Evolutionary conservation across 1,284 basidiomycete species (phyloP).

Genomic region (Irpex rosettiformis): DNA sequence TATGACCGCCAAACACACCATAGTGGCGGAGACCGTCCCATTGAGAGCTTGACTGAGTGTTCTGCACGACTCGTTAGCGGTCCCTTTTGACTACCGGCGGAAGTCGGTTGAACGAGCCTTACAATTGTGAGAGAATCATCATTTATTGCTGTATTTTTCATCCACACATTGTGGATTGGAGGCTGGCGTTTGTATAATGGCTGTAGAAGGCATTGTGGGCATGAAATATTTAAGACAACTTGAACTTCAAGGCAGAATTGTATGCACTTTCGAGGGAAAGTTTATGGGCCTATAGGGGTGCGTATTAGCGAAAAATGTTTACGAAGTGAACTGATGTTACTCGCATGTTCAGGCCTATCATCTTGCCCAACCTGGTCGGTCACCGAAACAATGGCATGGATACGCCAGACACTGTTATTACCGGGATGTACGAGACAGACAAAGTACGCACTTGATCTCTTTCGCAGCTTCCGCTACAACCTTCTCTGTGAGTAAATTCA

Average conservation of each 20-base stretch:
- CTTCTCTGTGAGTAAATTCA: constrained; percentile 65
- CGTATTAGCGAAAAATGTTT: background rate
- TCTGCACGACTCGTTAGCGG: constrained; percentile 43
- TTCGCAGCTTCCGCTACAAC: constrained; percentile 57
- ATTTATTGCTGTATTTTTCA: constrained; percentile 29
- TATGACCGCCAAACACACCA: constrained; percentile 45
- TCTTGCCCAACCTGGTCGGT: background rate
- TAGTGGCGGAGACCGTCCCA: constrained; percentile 73
- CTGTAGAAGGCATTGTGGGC: constrained; percentile 30
- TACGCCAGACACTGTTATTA: too few species aligned
- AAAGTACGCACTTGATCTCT: constrained; percentile 52
- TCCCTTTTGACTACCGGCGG: background rate
- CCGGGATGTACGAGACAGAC: background rate
- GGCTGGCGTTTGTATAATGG: constrained; percentile 53
- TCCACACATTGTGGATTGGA: constrained; percentile 41
- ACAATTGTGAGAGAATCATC: constrained; percentile 69
- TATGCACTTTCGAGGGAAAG: constrained; percentile 48
- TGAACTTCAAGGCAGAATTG: constrained; percentile 51
- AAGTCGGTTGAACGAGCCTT: background rate
- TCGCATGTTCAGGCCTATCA: background rate
- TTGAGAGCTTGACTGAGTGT: constrained; percentile 72
- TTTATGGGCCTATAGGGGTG: constrained; percentile 68
- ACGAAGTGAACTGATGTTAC: background rate
- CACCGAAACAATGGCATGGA: too few species aligned
- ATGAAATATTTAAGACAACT: constrained; percentile 48